Percentiles rank a stretch among this genome's conserved stretches.
Conservation (phyloP, 1,139 yeast genomes). For the Debaryomyces robertsiae region DNA sequence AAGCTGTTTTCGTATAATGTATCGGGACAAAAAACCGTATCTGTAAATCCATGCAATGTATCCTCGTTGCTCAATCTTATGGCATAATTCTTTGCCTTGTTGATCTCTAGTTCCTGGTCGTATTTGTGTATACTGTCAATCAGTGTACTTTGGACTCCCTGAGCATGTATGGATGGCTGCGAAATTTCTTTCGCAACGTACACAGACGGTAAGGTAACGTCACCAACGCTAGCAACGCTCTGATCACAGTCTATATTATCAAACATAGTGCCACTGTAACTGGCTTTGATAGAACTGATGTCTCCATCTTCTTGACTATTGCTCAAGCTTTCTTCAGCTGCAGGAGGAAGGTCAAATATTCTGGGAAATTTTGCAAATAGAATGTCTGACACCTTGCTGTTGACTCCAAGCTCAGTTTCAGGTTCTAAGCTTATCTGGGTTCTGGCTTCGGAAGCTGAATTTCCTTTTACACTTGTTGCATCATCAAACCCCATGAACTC, state of each 20-base stretch:
- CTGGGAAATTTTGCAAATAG: too few relatives aligned
- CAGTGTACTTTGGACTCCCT: not conserved
- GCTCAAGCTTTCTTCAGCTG: too few relatives aligned
- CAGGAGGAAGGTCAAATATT: too few relatives aligned
- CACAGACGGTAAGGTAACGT: conserved; percentile 5
- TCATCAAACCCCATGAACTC: not conserved
- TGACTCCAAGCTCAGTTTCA: too few relatives aligned
- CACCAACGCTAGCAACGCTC: conserved; percentile 1
- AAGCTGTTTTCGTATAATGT: conserved; percentile 1
- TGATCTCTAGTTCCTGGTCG: not conserved
- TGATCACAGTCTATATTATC: not conserved
- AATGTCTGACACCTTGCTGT: too few relatives aligned
- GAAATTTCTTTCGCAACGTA: conserved; percentile 6
- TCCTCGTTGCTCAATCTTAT: not conserved
- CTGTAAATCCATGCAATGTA: conserved; percentile 2
- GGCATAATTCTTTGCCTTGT: not conserved
- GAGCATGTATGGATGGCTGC: conserved; percentile 2
- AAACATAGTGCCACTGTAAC: not conserved
- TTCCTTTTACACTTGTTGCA: not conserved
- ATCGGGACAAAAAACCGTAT: conserved; percentile 1
- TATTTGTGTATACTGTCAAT: conserved; percentile 2
- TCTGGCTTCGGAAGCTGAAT: not conserved
- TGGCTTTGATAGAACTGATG: too few relatives aligned
- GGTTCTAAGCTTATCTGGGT: too few relatives aligned
- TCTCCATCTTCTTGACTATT: too few relatives aligned